Evolutionary conservation across 2,329 filamentous ascomycete genomes (phyloP).

Genomic region (Hypoxylon sp.): DNA sequence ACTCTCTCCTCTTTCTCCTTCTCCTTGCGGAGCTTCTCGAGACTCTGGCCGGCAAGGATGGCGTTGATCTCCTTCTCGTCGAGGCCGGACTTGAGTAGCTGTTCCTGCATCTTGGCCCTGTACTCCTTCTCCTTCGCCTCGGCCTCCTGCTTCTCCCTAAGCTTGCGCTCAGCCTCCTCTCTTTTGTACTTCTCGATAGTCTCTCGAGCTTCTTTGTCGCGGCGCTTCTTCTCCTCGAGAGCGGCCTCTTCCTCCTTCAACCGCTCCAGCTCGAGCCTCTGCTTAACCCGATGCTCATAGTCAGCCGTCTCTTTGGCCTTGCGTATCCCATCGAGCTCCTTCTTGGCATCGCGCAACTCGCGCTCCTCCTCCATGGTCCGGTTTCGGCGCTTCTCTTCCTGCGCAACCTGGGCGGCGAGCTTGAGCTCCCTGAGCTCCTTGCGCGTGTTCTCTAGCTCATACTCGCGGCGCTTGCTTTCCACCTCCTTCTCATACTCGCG

Average conservation of each 20-base stretch:
- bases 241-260: constrained; percentile 56
- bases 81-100: constrained; percentile 65
- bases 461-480: constrained; percentile 51
- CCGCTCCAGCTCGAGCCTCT: constrained; percentile 59
- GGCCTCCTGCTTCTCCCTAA: constrained; percentile 57
- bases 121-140: constrained; percentile 62
- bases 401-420: constrained; percentile 50
- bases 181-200: constrained; percentile 61
- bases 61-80: constrained; percentile 66
- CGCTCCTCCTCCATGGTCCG: constrained; percentile 53
- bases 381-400: constrained; percentile 52
- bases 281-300: constrained; percentile 60
- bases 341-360: constrained; percentile 46
- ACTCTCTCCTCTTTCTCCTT: constrained; percentile 49
- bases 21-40: constrained; percentile 58
- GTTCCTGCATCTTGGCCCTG: constrained; percentile 62
- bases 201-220: constrained; percentile 57
- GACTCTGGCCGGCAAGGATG: constrained; percentile 55
- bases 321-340: constrained; percentile 47
- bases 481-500: constrained; percentile 50
- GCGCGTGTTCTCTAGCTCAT: constrained; percentile 44
- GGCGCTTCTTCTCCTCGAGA: constrained; percentile 53
- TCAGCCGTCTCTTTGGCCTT: constrained; percentile 57
- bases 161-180: constrained; percentile 56
- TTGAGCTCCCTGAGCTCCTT: constrained; percentile 54